Conservation (phyloP, 768 basidiomycete species). For the Tulasnella sp. region DNA sequence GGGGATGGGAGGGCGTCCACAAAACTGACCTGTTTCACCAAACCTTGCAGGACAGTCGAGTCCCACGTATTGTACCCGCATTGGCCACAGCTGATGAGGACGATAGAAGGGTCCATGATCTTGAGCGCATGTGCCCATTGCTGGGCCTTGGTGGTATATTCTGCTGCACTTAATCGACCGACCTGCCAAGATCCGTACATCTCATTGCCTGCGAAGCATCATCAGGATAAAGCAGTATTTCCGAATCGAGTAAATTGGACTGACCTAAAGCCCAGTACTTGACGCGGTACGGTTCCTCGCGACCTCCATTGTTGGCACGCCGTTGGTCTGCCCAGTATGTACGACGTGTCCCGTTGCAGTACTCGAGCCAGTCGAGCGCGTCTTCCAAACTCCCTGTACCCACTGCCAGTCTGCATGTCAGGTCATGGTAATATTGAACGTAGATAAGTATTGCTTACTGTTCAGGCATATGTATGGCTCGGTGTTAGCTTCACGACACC, state of each 20-base stretch:
- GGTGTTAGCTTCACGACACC: slow-evolving; percentile 37
- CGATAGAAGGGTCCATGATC: slow-evolving; percentile 45
- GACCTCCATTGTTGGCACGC: slow-evolving; percentile 40
- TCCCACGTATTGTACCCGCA: slow-evolving; percentile 31
- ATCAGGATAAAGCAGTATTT: neutral
- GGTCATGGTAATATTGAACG: neutral
- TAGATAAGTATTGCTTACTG: slow-evolving; percentile 21
- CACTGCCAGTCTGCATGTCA: slow-evolving; percentile 29
- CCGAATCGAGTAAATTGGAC: neutral
- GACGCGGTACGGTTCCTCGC: slow-evolving; percentile 38
- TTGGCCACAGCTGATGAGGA: slow-evolving; percentile 45
- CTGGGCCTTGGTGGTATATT: slow-evolving; percentile 45
- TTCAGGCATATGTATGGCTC: slow-evolving; percentile 54
- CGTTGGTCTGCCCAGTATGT: slow-evolving; percentile 47
- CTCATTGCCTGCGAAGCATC: slow-evolving; percentile 17
- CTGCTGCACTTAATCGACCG: slow-evolving; percentile 44
- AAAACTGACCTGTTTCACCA: slow-evolving; percentile 17
- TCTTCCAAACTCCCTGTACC: slow-evolving; percentile 53
- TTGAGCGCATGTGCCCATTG: slow-evolving; percentile 54
- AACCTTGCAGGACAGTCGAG: slow-evolving; percentile 27
- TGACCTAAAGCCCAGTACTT: slow-evolving; percentile 35
- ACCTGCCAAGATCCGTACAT: slow-evolving; percentile 27
- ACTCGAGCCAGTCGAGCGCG: slow-evolving; percentile 50
- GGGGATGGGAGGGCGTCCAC: too few species aligned
- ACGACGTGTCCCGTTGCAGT: slow-evolving; percentile 44